phyloP scores from a whole-genome alignment of 2,329 filamentous ascomycete genomes.

The Fusarium tjaetaba region DNA sequence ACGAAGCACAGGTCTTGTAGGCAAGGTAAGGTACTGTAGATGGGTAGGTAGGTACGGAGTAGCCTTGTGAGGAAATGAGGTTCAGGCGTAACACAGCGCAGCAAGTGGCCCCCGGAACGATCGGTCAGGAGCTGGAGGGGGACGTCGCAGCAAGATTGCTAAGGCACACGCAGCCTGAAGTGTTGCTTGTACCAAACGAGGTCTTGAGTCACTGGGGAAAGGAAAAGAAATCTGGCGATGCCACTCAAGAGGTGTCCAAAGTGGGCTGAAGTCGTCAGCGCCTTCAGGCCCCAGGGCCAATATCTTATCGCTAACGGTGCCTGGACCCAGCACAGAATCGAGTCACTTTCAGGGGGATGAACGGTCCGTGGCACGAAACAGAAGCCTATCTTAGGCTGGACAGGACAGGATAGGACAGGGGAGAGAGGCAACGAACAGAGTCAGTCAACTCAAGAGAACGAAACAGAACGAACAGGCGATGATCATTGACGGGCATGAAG shows the following conservation, averaged over 20 bases:
- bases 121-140: constrained; percentile 37
- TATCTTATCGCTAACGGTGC: constrained; percentile 29
- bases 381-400: not conserved
- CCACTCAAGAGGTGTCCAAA: constrained; percentile 33
- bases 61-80: constrained; percentile 19
- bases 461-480: constrained; percentile 22
- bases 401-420: not conserved
- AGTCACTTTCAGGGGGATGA: constrained; percentile 35
- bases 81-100: constrained; percentile 10
- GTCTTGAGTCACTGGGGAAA: constrained; percentile 8
- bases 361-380: constrained; percentile 18
- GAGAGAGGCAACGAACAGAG: constrained; percentile 1
- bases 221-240: constrained; percentile 30
- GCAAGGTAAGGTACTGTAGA: not conserved
- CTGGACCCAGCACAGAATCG: constrained; percentile 24
- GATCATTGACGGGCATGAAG: constrained; percentile 21
- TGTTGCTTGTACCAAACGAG: not conserved
- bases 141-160: not conserved
- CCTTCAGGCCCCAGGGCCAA: constrained; percentile 3
- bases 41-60: not conserved
- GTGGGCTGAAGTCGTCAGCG: constrained; percentile 36
- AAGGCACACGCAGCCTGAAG: constrained; percentile 4
- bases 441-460: constrained; percentile 8
- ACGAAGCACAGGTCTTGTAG: constrained; percentile 15
- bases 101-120: constrained; percentile 38